Evolutionary conservation across 305 asterid genomes (phyloP).

Genomic region (Fraxinus velutina): DNA sequence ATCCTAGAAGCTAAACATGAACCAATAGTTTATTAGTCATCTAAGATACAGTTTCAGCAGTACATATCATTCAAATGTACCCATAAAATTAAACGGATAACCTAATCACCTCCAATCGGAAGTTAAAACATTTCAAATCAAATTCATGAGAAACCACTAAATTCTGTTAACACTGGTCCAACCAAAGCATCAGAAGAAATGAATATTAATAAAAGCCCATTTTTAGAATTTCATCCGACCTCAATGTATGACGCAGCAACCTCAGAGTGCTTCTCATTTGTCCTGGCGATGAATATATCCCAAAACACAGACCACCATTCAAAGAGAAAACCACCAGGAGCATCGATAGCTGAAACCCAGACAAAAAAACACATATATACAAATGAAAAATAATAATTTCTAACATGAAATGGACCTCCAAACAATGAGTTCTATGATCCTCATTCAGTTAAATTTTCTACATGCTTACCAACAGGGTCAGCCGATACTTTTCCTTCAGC

Average conservation of each 20-base stretch:
- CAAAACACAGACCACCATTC: constrained; percentile 98
- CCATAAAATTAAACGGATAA: not conserved
- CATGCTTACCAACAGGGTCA: constrained; percentile 84
- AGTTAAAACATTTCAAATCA: not conserved
- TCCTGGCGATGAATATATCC: constrained; percentile 93
- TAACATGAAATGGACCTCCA: not conserved
- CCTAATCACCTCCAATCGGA: not conserved
- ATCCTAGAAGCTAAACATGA: not conserved
- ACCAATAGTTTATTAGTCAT: constrained; percentile 3
- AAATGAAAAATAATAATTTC: not conserved
- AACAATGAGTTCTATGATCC: not conserved
- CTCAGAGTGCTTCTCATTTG: constrained; percentile 90
- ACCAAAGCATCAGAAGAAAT: not conserved
- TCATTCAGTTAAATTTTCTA: not conserved
- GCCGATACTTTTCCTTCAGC: constrained; percentile 96
- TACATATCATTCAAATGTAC: not conserved
- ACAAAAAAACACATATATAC: not conserved
- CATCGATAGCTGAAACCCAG: constrained; percentile 75
- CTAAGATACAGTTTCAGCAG: not conserved
- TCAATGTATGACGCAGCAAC: constrained; percentile 96
- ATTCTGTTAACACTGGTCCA: not conserved
- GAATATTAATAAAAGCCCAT: not conserved
- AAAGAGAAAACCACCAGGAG: constrained; percentile 94
- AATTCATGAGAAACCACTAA: not conserved
- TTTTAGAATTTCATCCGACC: constrained; percentile 39